Percentiles rank a stretch among this genome's conserved stretches.
These are phyloP conservation scores for Fusarium mexicanum DNA, from an alignment of 2,329 filamentous ascomycete species.

Conservation along the genomic window DNA sequence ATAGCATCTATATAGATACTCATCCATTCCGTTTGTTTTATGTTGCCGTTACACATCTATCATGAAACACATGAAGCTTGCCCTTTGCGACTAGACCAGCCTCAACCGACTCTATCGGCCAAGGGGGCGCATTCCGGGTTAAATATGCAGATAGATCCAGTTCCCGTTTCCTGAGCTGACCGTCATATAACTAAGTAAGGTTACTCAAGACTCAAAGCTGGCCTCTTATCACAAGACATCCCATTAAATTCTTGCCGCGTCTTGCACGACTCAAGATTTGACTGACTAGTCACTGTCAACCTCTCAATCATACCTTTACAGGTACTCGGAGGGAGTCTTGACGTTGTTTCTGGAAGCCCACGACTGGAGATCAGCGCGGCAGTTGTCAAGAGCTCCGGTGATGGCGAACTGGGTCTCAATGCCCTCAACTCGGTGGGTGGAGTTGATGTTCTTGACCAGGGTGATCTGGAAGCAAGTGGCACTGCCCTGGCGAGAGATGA, in stretches of 20 bases:
- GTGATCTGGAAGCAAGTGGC: slow-evolving; percentile 92
- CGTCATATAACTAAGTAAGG: slow-evolving; percentile 4
- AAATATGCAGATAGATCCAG: slow-evolving; percentile 36
- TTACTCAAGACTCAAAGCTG: not conserved
- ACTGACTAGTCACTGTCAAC: not conserved
- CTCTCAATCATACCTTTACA: slow-evolving; percentile 21
- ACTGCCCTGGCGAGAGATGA: slow-evolving; percentile 83
- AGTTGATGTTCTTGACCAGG: slow-evolving; percentile 92
- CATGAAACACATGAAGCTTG: slow-evolving; percentile 35
- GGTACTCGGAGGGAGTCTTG: slow-evolving; percentile 45
- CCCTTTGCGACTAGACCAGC: slow-evolving; percentile 40
- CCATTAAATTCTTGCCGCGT: not conserved
- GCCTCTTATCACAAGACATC: slow-evolving; percentile 4
- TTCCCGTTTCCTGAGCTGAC: slow-evolving; percentile 2
- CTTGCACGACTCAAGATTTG: not conserved
- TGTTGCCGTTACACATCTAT: slow-evolving; percentile 32
- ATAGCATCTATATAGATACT: not conserved
- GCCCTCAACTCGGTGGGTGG: slow-evolving; percentile 84
- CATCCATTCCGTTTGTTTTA: slow-evolving; percentile 4
- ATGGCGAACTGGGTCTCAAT: slow-evolving; percentile 76
- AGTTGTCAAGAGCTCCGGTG: slow-evolving; percentile 64
- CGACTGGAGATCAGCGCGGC: slow-evolving; percentile 47
- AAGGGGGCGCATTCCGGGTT: slow-evolving; percentile 40
- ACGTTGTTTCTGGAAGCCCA: slow-evolving; percentile 53
- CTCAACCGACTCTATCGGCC: slow-evolving; percentile 15